Base-by-base conservation (phyloP, 768 basidiomycete species). In the Auricularia sp. region DNA sequence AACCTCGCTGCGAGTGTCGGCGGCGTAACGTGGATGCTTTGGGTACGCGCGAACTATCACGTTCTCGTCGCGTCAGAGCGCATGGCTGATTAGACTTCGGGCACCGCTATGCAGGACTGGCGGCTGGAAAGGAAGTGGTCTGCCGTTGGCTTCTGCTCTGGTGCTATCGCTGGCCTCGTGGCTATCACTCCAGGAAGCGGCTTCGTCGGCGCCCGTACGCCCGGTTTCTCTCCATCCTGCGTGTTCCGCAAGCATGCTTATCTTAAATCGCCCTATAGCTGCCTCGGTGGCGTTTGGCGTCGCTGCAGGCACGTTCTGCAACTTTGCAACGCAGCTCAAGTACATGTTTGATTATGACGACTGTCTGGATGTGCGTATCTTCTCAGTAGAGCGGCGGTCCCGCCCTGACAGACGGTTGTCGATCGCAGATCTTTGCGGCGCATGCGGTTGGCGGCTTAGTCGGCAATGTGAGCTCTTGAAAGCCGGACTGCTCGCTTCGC, bases 61-160 rank as follows among this genome's bases (percentile, higher is more conserved):
- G 62, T 56, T 47, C 44, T 37, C 68, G 63, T 33, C 67, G 18
- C 67, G 14, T 64, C 62, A 2, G 16, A 8, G 24, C 14, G 33
- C 37, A 54, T 29, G 29, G 10, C 54, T n/a, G 18, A n/a, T 29
- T 29, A n/a, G 54, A 18, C 54, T 29, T 42, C 13, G 18, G 54
- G 45, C 45, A 47, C 45, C 45, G 13, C 13, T 13, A 14, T 21
- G 63, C 79, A 90, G 64, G 92, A 94, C 76, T 94, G 82, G 73
- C 79, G 91, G 39, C 78, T 89, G 64, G 90, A 92, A 73, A 79
- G 85, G 63, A 90, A 91, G 74, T 93, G 84, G 81, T 90, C 83
- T 37, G 93, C 93, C 83, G 92, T 96, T 69, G 92, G 92, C 36
- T 89, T 97, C 75, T 96, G 94, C 76, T 92, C 85, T 1, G 94